phyloP scores from a whole-genome alignment of 1,284 basidiomycete species.

The Erythrobasidium hasegawianum region DNA sequence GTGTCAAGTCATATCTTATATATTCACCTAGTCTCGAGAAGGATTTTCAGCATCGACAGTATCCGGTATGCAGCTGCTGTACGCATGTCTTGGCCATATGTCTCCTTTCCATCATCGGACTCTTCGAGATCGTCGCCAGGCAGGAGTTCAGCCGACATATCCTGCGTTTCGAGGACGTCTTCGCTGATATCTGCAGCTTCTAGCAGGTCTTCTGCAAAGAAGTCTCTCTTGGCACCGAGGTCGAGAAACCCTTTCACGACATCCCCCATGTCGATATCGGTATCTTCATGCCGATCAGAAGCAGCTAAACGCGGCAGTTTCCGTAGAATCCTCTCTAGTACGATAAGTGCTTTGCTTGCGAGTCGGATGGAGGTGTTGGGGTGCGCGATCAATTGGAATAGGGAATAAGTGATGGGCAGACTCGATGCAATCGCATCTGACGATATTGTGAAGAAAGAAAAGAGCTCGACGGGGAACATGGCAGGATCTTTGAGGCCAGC shows the following conservation, averaged over 20 bases:
- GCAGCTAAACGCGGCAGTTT: background rate
- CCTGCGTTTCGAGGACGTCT: background rate
- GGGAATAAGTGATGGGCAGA: conserved; percentile 16
- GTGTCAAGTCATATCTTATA: background rate
- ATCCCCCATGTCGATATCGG: conserved; percentile 20
- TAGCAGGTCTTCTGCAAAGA: conserved; percentile 5
- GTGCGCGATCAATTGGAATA: conserved; percentile 25
- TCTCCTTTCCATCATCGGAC: background rate
- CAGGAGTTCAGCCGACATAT: background rate
- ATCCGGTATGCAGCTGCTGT: conserved; percentile 10
- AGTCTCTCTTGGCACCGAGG: conserved; percentile 17
- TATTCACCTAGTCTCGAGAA: conserved; percentile 21
- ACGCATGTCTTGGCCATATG: conserved; percentile 4
- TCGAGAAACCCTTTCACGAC: conserved; percentile 6
- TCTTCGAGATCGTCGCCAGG: background rate
- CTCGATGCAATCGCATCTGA: background rate
- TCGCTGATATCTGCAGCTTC: background rate
- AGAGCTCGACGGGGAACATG: conserved; percentile 23
- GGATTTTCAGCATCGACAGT: background rate
- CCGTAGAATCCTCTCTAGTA: background rate
- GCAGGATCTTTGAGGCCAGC: conserved; percentile 16
- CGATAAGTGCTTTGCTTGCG: conserved; percentile 11
- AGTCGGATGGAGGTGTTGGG: conserved; percentile 10
- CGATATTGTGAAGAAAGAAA: conserved; percentile 13
- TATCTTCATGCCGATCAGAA: conserved; percentile 2